phyloP scores from a whole-genome alignment of 1,139 yeast genomes.

The Suhomyces maxii region DNA sequence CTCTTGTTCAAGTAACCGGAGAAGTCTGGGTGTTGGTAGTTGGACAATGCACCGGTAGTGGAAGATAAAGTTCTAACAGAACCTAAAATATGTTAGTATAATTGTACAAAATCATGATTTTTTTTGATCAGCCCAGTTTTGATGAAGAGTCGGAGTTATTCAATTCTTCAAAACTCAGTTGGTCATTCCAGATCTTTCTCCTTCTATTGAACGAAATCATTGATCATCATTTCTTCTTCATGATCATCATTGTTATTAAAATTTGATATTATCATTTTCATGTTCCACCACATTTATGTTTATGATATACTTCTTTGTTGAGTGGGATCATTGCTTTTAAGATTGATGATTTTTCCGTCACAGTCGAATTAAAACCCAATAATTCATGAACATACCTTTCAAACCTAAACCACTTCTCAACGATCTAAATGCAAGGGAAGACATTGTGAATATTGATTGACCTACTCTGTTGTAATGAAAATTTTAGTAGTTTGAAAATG shows the following conservation, averaged over 20 bases:
- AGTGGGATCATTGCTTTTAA: neutral
- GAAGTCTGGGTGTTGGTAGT: slow-evolving; percentile 93
- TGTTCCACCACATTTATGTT: too few species aligned
- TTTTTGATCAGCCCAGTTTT: neutral
- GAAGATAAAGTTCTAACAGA: slow-evolving; percentile 36
- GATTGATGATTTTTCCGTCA: neutral
- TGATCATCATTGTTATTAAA: too few species aligned
- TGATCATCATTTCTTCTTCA: too few species aligned
- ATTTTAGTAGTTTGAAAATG: slow-evolving; percentile 8
- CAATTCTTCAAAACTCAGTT: too few species aligned
- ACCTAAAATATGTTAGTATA: slow-evolving; percentile 18
- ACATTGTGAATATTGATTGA: slow-evolving; percentile 20
- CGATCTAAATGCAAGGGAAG: slow-evolving; percentile 55
- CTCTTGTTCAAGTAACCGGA: slow-evolving; percentile 78
- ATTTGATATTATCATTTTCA: too few species aligned
- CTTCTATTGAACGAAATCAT: too few species aligned
- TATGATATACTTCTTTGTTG: too few species aligned
- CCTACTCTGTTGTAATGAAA: slow-evolving; percentile 8
- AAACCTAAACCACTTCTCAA: slow-evolving; percentile 51
- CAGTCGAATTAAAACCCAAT: neutral
- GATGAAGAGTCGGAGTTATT: neutral
- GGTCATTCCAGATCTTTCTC: too few species aligned
- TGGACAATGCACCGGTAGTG: slow-evolving; percentile 58
- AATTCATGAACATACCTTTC: slow-evolving; percentile 31
- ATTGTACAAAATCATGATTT: too few species aligned